Evolutionary conservation across 352 stramenopile species (phyloP), one percentile per base, ranked within the genome.

Genomic region (Globisporangium uncinulatum): DNA sequence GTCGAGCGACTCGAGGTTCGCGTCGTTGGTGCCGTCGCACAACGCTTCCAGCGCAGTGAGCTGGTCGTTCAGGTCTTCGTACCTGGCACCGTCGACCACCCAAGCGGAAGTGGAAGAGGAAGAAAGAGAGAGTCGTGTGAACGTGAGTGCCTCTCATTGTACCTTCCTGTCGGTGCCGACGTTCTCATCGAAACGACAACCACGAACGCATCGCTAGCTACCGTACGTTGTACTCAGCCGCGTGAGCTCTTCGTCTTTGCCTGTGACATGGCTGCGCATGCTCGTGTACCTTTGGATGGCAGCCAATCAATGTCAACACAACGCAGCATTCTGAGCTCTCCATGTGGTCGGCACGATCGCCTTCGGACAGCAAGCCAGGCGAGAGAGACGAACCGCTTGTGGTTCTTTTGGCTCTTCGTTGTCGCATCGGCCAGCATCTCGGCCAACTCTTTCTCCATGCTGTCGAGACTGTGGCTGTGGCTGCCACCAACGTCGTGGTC

Each of bases 361-460:
- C 10, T 9, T 17, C 45, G 44, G 13, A 11, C 7, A 29, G 44
- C 39, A 34, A 32, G 8, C 1, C 24, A 15, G 43, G n/a, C 9
- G 24, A 54, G 10, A 21, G 42, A 6, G 17, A 61, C 62, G 17
- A 31, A 86, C 65, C 70, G 69, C 51, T 67, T 63, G 36, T 78
- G 74, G 58, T 84, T 74, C 50, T 69, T 76, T 34, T 77, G 54
- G 29, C 44, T 74, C 36, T 57, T 71, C 39, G 58, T 63, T n/a
- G 70, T 71, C 21, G 73, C 67, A 29, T 71, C 68, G 19, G 54
- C 58, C 9, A 83, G 59, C 66, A 80, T 76, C 29, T 63, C 50
- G 5, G 74, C 47, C 43, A 68, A 50, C 58, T 83, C 63, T 24
- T 55, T 56, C 51, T 80, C 60, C 21, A 58, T 65, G 36, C n/a